Conservation (phyloP, 768 basidiomycete genomes). For the Agaricus blazei region DNA sequence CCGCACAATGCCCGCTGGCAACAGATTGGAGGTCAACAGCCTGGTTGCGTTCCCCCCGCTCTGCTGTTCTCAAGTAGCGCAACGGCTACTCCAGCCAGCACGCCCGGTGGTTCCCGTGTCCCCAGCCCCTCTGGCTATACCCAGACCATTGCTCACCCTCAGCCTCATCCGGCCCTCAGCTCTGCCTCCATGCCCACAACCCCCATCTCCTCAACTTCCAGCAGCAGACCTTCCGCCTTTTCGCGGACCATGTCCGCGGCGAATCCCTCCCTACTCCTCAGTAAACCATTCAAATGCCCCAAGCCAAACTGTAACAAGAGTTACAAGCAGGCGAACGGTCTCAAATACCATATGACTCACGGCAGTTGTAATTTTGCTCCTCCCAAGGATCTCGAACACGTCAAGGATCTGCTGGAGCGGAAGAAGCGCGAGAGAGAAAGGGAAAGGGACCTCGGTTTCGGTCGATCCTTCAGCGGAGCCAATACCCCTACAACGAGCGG, state of each 20-base stretch:
- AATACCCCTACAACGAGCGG: constrained; percentile 3
- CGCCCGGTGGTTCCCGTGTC: constrained; percentile 43
- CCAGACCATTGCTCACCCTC: constrained; percentile 5
- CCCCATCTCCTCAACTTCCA: constrained; percentile 15
- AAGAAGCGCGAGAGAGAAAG: constrained; percentile 34
- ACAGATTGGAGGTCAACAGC: constrained; percentile 16
- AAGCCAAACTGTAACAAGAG: constrained; percentile 94
- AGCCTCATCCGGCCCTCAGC: constrained; percentile 15
- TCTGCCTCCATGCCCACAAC: constrained; percentile 15
- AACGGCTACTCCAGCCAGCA: constrained; percentile 37
- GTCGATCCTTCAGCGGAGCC: constrained; percentile 11
- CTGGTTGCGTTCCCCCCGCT: constrained; percentile 58
- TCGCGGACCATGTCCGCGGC: constrained; percentile 22
- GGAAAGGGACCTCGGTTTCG: constrained; percentile 18
- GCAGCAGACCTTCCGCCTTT: constrained; percentile 2
- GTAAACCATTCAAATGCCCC: constrained; percentile 90
- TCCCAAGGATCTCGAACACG: constrained; percentile 76
- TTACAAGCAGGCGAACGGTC: constrained; percentile 93
- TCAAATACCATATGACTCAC: constrained; percentile 93
- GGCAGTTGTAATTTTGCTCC: constrained; percentile 93
- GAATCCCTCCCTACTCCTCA: constrained; percentile 59
- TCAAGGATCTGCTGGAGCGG: constrained; percentile 64
- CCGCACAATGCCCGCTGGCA: constrained; percentile 6
- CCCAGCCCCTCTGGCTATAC: constrained; percentile 17
- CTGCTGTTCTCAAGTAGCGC: constrained; percentile 45